A percentile compares a stretch with the other conserved stretches of the same genome.
phyloP scores from a whole-genome alignment of 2,329 filamentous ascomycete genomes.

The Aspergillus sp. region DNA sequence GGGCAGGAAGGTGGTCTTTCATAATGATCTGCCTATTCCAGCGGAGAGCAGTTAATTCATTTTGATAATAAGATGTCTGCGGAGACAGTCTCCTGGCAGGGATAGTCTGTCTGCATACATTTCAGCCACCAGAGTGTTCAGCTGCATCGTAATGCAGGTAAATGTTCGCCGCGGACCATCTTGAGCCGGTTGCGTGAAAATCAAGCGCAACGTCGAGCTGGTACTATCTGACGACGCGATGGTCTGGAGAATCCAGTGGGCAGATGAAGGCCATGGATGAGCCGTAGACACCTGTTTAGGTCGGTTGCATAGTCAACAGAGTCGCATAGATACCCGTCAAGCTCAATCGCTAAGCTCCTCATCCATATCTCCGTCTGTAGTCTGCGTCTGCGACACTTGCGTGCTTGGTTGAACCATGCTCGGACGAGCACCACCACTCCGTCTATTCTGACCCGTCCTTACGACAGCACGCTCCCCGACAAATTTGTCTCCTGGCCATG shows the following conservation, averaged over 20 bases:
- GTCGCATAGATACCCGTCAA: neutral
- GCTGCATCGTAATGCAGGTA: neutral
- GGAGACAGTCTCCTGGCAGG: neutral
- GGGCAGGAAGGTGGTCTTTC: conserved; percentile 13
- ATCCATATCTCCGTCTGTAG: neutral
- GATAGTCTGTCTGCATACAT: neutral
- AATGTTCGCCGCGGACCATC: neutral
- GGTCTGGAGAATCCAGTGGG: no score
- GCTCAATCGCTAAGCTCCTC: conserved; percentile 15
- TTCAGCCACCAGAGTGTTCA: neutral
- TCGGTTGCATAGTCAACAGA: neutral
- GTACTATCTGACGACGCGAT: no score
- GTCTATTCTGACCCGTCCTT: conserved; percentile 16
- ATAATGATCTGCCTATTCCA: conserved; percentile 13
- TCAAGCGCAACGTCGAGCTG: neutral
- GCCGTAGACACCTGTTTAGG: neutral
- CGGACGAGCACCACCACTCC: conserved; percentile 19
- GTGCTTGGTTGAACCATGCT: conserved; percentile 14
- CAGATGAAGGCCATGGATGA: neutral
- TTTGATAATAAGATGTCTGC: neutral
- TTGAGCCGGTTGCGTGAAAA: neutral
- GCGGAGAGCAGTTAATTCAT: neutral
- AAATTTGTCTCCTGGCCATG: conserved; percentile 52
- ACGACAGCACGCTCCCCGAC: conserved; percentile 54
- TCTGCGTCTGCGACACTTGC: conserved; percentile 10